Conservation (phyloP, 768 basidiomycete genomes). For the Agrocybe praecox region DNA sequence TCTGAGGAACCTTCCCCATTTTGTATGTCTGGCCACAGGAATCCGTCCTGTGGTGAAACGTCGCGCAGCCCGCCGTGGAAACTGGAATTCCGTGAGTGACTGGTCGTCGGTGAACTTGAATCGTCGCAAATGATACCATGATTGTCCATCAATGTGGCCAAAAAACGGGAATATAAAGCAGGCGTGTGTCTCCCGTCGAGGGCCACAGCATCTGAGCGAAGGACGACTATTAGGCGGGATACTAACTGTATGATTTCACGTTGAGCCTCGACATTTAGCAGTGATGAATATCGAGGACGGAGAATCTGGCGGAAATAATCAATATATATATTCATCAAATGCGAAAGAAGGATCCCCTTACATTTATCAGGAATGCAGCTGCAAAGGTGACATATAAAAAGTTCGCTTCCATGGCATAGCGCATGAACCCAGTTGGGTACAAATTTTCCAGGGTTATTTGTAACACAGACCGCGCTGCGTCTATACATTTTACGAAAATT, state of each 20-base stretch:
- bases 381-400: conserved; percentile 60
- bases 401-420: conserved; percentile 56
- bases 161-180: conserved; percentile 58
- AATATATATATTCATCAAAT: too few species aligned
- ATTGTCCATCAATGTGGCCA: conserved; percentile 48
- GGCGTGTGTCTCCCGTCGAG: conserved; percentile 60
- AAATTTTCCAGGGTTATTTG: conserved; percentile 52
- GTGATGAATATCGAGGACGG: conserved; percentile 47
- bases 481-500: conserved; percentile 48
- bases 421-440: conserved; percentile 55
- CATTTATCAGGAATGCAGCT: conserved; percentile 62
- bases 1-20: conserved; percentile 11
- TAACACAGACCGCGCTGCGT: conserved; percentile 59
- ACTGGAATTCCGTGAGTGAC: conserved; percentile 1
- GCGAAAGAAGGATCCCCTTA: conserved; percentile 24
- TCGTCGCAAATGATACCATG: conserved; percentile 21
- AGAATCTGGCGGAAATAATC: conserved; percentile 38
- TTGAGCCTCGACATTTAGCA: conserved; percentile 41
- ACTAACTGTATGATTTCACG: conserved; percentile 46
- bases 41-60: conserved; percentile 29
- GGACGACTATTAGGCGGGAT: conserved; percentile 42
- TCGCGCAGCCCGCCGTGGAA: conserved; percentile 7
- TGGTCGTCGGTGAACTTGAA: conserved; percentile 1
- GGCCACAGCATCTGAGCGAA: conserved; percentile 51
- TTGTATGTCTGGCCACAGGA: conserved; percentile 48